Percentiles rank a stretch among this genome's conserved stretches.
phyloP scores from a whole-genome alignment of 768 basidiomycete species.

The Suillus clintonianus region DNA sequence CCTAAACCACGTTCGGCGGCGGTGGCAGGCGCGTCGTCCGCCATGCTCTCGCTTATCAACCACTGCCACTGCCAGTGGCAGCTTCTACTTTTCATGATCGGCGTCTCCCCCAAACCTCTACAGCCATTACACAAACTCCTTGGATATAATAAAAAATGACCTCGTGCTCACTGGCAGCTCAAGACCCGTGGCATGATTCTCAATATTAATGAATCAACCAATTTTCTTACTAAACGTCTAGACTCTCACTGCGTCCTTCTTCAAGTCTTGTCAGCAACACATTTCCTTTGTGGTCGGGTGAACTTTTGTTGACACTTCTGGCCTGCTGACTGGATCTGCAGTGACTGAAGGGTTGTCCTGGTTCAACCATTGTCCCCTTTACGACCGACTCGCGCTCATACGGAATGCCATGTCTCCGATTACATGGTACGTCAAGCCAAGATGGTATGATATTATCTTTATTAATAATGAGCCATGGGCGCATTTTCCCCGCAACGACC shows the following conservation, averaged over 20 bases:
- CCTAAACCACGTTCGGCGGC: neutral
- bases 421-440: neutral
- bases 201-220: neutral
- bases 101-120: neutral
- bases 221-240: neutral
- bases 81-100: neutral
- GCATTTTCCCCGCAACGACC: neutral
- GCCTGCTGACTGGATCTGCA: neutral
- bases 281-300: neutral
- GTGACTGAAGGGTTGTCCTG: neutral
- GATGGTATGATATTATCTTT: neutral
- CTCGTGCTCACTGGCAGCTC: neutral
- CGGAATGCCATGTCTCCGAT: slow-evolving; percentile 3
- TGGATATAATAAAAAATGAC: neutral
- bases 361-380: neutral
- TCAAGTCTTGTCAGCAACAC: neutral
- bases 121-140: neutral
- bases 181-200: neutral
- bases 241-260: neutral
- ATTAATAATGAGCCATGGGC: neutral
- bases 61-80: neutral
- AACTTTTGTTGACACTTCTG: slow-evolving; percentile 1
- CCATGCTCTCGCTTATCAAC: neutral
- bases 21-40: neutral
- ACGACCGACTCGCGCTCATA: neutral